Evolutionary conservation across 2,329 filamentous ascomycete species (phyloP).

Genomic region (Fusarium pseudograminearum): DNA sequence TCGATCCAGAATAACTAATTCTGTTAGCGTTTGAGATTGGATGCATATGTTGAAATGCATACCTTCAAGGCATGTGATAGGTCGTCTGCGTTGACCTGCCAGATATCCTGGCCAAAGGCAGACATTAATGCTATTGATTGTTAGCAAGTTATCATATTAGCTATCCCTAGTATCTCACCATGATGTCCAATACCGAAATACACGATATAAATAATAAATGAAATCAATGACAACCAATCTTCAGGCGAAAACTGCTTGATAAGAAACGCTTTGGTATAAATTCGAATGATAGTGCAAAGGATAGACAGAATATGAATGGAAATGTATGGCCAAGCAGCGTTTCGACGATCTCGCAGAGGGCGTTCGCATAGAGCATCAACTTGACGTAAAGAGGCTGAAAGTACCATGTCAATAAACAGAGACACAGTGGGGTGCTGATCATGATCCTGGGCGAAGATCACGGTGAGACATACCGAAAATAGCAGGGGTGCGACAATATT

Average conservation of each 20-base stretch:
- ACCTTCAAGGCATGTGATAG: constrained; percentile 20
- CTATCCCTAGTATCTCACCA: not conserved
- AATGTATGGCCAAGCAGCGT: constrained; percentile 15
- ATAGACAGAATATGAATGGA: constrained; percentile 19
- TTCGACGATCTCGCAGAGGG: constrained; percentile 13
- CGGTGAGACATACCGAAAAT: not conserved
- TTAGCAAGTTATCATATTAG: rapidly evolving
- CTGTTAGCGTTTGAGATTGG: rapidly evolving
- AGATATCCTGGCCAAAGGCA: constrained; percentile 18
- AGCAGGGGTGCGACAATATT: not conserved
- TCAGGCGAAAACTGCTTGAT: constrained; percentile 11
- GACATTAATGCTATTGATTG: not conserved
- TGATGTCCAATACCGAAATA: constrained; percentile 27
- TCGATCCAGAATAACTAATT: constrained; percentile 1
- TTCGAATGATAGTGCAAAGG: constrained; percentile 5
- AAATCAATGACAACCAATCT: constrained; percentile 10
- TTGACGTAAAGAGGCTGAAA: constrained; percentile 2
- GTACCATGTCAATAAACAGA: not conserved
- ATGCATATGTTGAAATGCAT: rapidly evolving
- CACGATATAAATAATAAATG: not conserved
- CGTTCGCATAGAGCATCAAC: constrained; percentile 12
- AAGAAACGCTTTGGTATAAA: constrained; percentile 18
- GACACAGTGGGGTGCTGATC: not conserved
- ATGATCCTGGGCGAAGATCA: not conserved
- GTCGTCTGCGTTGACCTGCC: not conserved